A percentile compares a stretch with the other conserved stretches of the same genome.
Evolutionary conservation across 2,329 filamentous ascomycete species (phyloP).

Genomic region (Fusarium tupiense): DNA sequence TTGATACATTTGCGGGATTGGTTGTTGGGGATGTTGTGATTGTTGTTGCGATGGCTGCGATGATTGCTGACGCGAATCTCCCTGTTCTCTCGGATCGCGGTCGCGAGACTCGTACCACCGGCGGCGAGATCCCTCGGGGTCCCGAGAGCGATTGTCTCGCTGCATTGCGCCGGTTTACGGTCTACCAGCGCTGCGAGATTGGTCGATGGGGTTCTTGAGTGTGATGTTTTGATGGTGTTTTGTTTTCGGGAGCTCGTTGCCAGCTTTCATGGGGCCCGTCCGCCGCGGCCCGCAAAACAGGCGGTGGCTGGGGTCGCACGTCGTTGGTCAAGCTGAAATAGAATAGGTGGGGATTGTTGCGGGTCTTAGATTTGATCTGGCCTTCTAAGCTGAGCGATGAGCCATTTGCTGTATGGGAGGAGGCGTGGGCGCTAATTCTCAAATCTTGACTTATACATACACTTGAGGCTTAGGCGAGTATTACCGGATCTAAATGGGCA

Average conservation of each 20-base stretch:
- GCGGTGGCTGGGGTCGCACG: conserved; percentile 44
- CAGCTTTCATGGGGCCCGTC: conserved; percentile 41
- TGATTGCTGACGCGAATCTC: conserved; percentile 39
- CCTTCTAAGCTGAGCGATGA: conserved; percentile 18
- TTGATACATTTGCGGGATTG: conserved; percentile 25
- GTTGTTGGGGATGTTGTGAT: conserved; percentile 29
- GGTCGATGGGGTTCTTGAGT: conserved; percentile 9
- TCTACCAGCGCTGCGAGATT: conserved; percentile 37
- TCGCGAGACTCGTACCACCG: conserved; percentile 53
- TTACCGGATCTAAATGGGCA: background rate
- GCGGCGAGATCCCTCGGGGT: conserved; percentile 64
- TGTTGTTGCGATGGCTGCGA: conserved; percentile 26
- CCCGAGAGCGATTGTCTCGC: conserved; percentile 65
- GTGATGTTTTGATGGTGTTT: conserved; percentile 44
- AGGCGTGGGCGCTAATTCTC: conserved; percentile 11
- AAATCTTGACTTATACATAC: conserved; percentile 2
- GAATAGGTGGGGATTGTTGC: conserved; percentile 17
- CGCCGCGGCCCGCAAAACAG: conserved; percentile 41
- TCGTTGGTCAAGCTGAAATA: conserved; percentile 36
- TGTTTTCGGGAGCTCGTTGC: conserved; percentile 42
- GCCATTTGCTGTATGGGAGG: background rate
- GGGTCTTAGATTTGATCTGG: conserved; percentile 41
- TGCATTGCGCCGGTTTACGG: conserved; percentile 56
- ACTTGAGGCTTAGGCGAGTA: background rate
- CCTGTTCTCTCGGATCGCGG: conserved; percentile 46